A percentile compares a stretch with the other conserved stretches of the same genome.
phyloP scores from a whole-genome alignment of 345 rosid species.

The Arabis hirsuta region DNA sequence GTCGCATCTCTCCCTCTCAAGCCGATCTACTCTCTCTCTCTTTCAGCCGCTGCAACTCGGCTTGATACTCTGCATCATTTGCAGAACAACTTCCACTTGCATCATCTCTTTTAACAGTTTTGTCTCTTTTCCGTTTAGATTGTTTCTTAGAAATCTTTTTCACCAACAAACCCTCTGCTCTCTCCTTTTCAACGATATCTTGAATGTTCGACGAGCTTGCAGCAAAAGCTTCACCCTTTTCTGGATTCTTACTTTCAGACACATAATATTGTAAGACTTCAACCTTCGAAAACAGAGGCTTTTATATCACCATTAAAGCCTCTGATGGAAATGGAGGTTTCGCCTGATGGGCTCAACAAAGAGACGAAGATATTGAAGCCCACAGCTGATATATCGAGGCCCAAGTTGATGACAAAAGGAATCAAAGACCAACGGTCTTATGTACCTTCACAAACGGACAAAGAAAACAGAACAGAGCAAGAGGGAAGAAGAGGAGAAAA shows the following conservation, averaged over 20 bases:
- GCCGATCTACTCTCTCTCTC: constrained; percentile 43
- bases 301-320: no score
- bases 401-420: no score
- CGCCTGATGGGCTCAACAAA: no score
- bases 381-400: no score
- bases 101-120: neutral
- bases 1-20: constrained; percentile 42
- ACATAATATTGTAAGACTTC: no score
- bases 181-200: constrained; percentile 45
- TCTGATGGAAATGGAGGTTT: no score
- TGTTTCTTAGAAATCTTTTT: constrained; percentile 43
- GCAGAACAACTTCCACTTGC: constrained; percentile 32
- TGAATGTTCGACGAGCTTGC: constrained; percentile 44
- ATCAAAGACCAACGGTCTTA: no score
- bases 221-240: constrained; percentile 7
- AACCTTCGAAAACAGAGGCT: no score
- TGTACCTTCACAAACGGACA: no score
- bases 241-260: neutral
- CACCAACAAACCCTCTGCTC: constrained; percentile 28
- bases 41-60: constrained; percentile 26
- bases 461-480: no score
- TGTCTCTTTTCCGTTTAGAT: constrained; percentile 38
- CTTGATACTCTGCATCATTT: constrained; percentile 41
- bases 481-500: no score
- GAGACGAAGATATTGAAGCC: no score